phyloP scores from a whole-genome alignment of 192 early-diverging fungal species.

The Coemansia asiatica region DNA sequence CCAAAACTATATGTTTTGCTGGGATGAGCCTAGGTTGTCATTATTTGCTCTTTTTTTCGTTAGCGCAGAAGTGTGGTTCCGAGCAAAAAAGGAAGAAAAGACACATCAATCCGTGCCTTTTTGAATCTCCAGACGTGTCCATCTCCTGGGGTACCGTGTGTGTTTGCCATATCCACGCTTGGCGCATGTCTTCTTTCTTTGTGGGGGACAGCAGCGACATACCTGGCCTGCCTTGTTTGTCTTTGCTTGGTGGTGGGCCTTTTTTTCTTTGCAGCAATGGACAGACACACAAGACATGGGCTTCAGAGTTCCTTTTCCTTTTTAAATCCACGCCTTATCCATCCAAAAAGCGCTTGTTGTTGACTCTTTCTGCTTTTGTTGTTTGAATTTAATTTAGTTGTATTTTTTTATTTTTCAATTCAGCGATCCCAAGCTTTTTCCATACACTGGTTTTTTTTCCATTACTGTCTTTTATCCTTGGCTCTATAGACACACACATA shows the following conservation, averaged over 20 bases:
- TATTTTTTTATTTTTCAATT: background rate
- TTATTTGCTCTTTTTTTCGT: too few relatives aligned
- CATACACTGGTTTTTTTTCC: background rate
- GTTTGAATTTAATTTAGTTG: background rate
- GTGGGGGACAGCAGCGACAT: background rate
- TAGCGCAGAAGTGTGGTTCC: too few relatives aligned
- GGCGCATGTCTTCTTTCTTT: too few relatives aligned
- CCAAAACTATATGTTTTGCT: background rate
- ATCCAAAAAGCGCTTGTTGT: background rate
- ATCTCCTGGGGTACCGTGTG: too few relatives aligned
- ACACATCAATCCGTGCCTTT: too few relatives aligned
- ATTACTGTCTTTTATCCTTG: background rate
- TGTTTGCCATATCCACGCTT: too few relatives aligned
- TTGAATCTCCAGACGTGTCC: too few relatives aligned
- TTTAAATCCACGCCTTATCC: background rate
- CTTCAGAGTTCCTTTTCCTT: background rate
- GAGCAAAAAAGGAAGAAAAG: too few relatives aligned
- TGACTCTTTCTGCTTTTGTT: background rate
- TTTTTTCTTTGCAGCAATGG: background rate
- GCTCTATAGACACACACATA: background rate
- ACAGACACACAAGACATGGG: background rate
- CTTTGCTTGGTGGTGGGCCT: background rate
- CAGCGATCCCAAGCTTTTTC: background rate
- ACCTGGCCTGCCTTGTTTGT: background rate
- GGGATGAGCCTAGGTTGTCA: too few relatives aligned